phyloP scores from a whole-genome alignment of 78 protist genomes.

The Creolimax fragrantissima region DNA sequence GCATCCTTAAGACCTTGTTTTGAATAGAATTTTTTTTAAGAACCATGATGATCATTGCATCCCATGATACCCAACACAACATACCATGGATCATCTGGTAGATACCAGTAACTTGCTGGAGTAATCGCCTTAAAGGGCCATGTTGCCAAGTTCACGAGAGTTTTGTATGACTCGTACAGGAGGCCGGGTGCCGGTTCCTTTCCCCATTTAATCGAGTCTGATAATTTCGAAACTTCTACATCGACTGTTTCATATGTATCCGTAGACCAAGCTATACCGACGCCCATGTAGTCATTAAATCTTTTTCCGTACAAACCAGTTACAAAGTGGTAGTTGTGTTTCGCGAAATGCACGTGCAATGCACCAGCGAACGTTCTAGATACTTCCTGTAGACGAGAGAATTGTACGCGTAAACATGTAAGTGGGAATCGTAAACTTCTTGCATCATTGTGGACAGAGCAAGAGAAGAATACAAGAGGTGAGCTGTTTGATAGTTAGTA shows the following conservation, averaged over 20 bases:
- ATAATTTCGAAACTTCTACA: not conserved
- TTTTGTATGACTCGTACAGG: not conserved
- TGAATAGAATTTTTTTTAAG: too few species aligned
- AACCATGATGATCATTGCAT: too few species aligned
- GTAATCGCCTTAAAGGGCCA: not conserved
- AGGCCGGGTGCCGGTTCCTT: not conserved
- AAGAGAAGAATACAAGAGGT: too few species aligned
- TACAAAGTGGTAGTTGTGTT: not conserved
- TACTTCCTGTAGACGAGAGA: too few species aligned
- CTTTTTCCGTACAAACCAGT: not conserved
- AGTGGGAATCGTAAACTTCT: too few species aligned
- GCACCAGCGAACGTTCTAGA: not conserved
- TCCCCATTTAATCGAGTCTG: not conserved
- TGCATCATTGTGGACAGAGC: too few species aligned
- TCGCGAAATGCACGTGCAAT: not conserved
- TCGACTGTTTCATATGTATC: not conserved
- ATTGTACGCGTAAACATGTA: too few species aligned
- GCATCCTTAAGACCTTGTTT: too few species aligned
- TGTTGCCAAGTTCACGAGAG: not conserved
- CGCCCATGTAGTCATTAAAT: not conserved
- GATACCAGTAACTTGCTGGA: not conserved
- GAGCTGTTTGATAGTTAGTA: too few species aligned
- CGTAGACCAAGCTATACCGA: not conserved
- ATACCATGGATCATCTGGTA: not conserved
- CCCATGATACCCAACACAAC: too few species aligned